Percentiles rank a stretch among this genome's conserved stretches.
phyloP scores from a whole-genome alignment of 495 filamentous ascomycete genomes.

The Xylaria curta region DNA sequence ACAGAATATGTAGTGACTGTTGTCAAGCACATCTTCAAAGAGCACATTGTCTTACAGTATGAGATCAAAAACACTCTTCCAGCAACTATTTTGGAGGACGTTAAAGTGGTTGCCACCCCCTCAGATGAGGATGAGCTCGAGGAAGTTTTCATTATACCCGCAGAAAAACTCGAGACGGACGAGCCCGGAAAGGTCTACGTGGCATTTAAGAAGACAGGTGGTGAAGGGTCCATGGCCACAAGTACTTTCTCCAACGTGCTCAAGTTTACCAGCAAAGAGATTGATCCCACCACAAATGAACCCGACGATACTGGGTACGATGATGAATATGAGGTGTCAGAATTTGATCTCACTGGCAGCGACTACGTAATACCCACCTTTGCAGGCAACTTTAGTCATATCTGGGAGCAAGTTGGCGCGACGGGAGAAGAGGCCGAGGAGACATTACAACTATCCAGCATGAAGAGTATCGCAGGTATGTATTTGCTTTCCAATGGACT shows the following conservation, averaged over 20 bases:
- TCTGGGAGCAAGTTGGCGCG: constrained; percentile 95
- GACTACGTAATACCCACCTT: constrained; percentile 95
- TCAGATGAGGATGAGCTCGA: constrained; percentile 81
- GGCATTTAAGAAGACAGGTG: constrained; percentile 82
- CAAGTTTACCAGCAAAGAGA: constrained; percentile 97
- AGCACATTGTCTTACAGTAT: constrained; percentile 95
- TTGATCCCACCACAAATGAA: constrained; percentile 92
- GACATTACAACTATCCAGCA: constrained; percentile 85
- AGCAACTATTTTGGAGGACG: constrained; percentile 87
- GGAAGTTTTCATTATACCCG: constrained; percentile 94
- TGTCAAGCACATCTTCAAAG: constrained; percentile 97
- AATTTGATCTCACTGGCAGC: constrained; percentile 87
- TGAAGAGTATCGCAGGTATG: constrained; percentile 93
- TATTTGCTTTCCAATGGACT: constrained; percentile 27
- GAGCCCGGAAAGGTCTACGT: constrained; percentile 94
- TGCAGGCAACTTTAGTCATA: constrained; percentile 90
- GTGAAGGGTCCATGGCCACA: constrained; percentile 72
- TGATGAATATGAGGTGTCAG: constrained; percentile 96
- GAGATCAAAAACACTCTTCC: constrained; percentile 97
- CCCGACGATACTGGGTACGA: constrained; percentile 93
- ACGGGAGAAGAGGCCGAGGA: constrained; percentile 89
- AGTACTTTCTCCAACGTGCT: constrained; percentile 88
- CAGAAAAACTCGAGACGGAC: constrained; percentile 77
- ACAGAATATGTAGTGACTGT: constrained; percentile 95
- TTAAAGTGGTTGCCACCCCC: constrained; percentile 85